phyloP scores from a whole-genome alignment of 2,329 filamentous ascomycete genomes.

The Penicillium vulpinum region DNA sequence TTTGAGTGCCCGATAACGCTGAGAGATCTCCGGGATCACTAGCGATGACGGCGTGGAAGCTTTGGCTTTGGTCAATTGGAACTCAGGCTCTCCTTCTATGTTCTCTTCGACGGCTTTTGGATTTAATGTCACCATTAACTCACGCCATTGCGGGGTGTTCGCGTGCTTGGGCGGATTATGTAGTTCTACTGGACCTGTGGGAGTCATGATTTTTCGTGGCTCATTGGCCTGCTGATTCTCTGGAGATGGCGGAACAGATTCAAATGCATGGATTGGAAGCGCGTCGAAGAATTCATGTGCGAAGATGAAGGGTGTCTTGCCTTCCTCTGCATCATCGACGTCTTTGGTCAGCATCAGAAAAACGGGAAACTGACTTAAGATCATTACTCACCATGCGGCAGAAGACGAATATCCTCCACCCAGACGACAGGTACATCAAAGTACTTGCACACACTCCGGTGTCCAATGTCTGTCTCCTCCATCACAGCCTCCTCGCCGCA shows the following conservation, averaged over 20 bases:
- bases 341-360: background rate
- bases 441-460: constrained; percentile 74
- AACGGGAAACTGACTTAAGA: background rate
- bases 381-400: constrained; percentile 62
- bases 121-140: constrained; percentile 73
- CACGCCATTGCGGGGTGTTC: constrained; percentile 69
- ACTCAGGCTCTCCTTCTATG: constrained; percentile 66
- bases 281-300: constrained; percentile 99
- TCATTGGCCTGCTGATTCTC: constrained; percentile 38
- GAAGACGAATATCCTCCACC: constrained; percentile 84
- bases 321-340: constrained; percentile 50
- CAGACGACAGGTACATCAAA: constrained; percentile 74
- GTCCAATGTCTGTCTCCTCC: constrained; percentile 70
- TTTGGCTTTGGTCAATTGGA: constrained; percentile 78
- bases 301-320: constrained; percentile 84
- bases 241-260: constrained; percentile 63
- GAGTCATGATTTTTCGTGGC: constrained; percentile 50
- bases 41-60: constrained; percentile 76
- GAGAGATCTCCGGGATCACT: constrained; percentile 78
- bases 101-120: constrained; percentile 56
- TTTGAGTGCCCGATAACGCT: constrained; percentile 75
- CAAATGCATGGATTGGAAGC: constrained; percentile 91
- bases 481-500: constrained; percentile 70
- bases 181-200: constrained; percentile 50
- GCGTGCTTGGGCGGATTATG: constrained; percentile 42